Conservation (phyloP, 345 rosid species). For the Iberis pinnata region DNA sequence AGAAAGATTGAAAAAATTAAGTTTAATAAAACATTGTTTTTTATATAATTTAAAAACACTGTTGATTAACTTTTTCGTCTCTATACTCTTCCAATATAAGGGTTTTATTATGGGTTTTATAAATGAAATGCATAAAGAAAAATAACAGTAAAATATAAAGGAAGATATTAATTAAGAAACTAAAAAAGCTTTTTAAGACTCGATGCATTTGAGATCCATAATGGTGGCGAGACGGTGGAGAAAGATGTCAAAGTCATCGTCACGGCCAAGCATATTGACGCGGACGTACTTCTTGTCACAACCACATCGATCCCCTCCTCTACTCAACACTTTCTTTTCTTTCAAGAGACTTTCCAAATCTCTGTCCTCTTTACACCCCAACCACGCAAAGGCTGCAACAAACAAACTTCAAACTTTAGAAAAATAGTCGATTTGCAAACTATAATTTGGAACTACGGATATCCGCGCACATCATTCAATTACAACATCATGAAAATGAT, state of each 20-base stretch:
- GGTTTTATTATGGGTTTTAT: no score
- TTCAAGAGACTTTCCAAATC: slow-evolving; percentile 39
- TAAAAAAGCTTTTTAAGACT: no score
- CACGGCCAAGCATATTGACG: slow-evolving; percentile 56
- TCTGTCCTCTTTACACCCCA: slow-evolving; percentile 45
- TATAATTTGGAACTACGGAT: no score
- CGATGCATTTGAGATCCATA: slow-evolving; percentile 15
- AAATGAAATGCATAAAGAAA: no score
- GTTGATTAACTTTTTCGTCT: no score
- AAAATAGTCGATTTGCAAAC: background rate
- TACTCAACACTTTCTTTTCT: slow-evolving; percentile 39
- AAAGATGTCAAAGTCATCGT: slow-evolving; percentile 41
- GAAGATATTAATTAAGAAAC: no score
- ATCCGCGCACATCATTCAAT: no score
- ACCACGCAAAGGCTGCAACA: slow-evolving; percentile 68
- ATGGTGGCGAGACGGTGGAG: slow-evolving; percentile 47
- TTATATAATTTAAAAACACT: no score
- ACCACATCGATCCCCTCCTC: slow-evolving; percentile 57
- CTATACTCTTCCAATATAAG: no score
- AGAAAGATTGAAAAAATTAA: no score
- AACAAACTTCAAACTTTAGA: background rate
- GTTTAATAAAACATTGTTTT: no score
- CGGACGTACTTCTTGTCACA: slow-evolving; percentile 35
- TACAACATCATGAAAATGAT: background rate
- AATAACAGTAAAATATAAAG: no score